Percentiles rank a stretch among this genome's conserved stretches.
Conservation (phyloP, 768 basidiomycete genomes). For the Tubosaeta brunneosetosa region DNA sequence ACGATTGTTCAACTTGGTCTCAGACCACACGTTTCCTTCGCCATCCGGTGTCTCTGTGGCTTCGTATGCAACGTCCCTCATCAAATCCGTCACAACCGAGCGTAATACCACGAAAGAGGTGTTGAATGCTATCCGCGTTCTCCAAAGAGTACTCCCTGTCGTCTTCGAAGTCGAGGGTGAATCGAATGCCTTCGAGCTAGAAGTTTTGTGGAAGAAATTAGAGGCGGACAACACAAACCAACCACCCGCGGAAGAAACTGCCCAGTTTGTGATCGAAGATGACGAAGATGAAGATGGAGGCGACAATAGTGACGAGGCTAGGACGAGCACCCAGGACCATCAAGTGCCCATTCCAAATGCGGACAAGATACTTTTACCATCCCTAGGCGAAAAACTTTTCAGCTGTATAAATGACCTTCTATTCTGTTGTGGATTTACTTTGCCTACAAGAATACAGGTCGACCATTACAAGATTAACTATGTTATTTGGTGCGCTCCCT, state of each 20-base stretch:
- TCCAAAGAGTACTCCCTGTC: slow-evolving; percentile 87
- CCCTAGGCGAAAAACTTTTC: slow-evolving; percentile 76
- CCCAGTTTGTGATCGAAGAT: slow-evolving; percentile 90
- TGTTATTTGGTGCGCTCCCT: slow-evolving; percentile 70
- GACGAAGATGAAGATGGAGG: slow-evolving; percentile 50
- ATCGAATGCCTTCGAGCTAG: slow-evolving; percentile 66
- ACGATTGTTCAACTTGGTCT: slow-evolving; percentile 68
- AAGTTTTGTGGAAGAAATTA: slow-evolving; percentile 77
- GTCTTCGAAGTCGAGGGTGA: slow-evolving; percentile 78
- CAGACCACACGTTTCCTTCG: slow-evolving; percentile 77
- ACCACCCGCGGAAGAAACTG: slow-evolving; percentile 21
- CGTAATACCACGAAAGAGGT: slow-evolving; percentile 79
- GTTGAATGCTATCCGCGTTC: slow-evolving; percentile 86
- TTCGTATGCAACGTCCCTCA: slow-evolving; percentile 66
- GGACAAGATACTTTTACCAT: slow-evolving; percentile 56
- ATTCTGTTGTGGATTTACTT: slow-evolving; percentile 92
- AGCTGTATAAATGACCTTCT: slow-evolving; percentile 77
- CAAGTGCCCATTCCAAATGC: slow-evolving; percentile 26
- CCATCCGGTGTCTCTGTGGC: slow-evolving; percentile 51
- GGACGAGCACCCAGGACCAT: slow-evolving; percentile 7
- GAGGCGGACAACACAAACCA: slow-evolving; percentile 40
- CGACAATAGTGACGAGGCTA: slow-evolving; percentile 36
- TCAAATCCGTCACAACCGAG: slow-evolving; percentile 52
- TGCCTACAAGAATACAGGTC: slow-evolving; percentile 71
- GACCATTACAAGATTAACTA: slow-evolving; percentile 83